Base-by-base conservation (phyloP, 2,329 filamentous ascomycete genomes). In the Botrytis fabae region DNA sequence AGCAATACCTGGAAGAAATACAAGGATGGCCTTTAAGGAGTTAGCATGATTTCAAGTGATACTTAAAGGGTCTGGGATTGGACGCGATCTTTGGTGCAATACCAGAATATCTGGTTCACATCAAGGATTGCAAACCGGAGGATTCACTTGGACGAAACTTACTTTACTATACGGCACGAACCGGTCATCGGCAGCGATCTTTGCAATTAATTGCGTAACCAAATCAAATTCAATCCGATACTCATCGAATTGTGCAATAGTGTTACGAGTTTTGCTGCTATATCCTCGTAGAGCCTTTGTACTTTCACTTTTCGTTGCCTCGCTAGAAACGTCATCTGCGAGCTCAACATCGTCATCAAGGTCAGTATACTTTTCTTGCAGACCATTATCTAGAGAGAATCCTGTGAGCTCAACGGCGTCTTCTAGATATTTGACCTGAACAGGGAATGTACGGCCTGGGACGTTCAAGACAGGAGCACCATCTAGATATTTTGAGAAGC, bases 1-100 rank as follows among this genome's bases (percentile, higher is more conserved):
- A 18, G 93, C 95, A 77, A 98, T 94, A 80, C 96, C 96, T 10
- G 96, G 96, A 77, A 99, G 85, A 81, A 99, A 99, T 8, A 99
- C 89, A n/a, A 99, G 83, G 69, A 98, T 92, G 1, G 96, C 96
- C 81, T 92, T 61, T n/a, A 42, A 18, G 4, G 9, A 32, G 6
- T 70, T 35, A 70, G 68, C 18, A 60, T n/a, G 35, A 25, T 46
- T 61, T 20, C n/a, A 59, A 32, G 20, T 20, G 51, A 32, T 32
- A n/a, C 35, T 42, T n/a, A 42, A 42, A 28, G n/a, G 28, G 10
- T 57, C 32, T 25, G 48, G 18, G 18, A 20, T 25, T 42, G 38
- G 20, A 42, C 22, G 8, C 16, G 20, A 44, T 57, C 2, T 57
- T 57, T 69, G 3, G 22, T 38, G 38, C 6, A 69, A 44, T 57